Base-by-base conservation (phyloP, 2,329 filamentous ascomycete species). In the Alternaria ventricosa region DNA sequence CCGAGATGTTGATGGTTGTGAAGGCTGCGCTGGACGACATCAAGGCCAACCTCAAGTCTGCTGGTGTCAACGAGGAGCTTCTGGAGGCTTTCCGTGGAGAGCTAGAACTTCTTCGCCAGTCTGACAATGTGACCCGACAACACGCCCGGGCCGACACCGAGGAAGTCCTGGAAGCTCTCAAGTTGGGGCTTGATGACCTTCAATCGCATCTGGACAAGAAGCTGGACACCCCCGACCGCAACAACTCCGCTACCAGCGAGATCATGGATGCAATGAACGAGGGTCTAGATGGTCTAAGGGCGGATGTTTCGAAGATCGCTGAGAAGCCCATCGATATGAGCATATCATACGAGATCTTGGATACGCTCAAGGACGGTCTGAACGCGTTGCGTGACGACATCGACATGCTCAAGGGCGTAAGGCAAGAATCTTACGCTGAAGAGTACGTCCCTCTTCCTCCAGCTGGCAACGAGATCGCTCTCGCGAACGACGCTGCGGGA, bases 321-420 rank as follows among this genome's bases (percentile, higher is more conserved):
- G 90, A 95, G 75, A 96, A 93, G 81, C 92, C 94, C 6, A 84
- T 88, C 0, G 94, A 97, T 71, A 86, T 95, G 79, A 94, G 91
- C 1, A 90, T 93, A 61, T 95, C 92, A 63, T 92, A 97, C 68
- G 94, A 97, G 79, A 94, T 97, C 56, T 85, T 97, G 1, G 92
- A 97, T 63, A 93, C 92, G 0, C 85, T 98, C 60, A 96, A 92
- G 77, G 87, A 89, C n/a, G 94, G 94, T 0, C 84, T 98, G 9
- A 89, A 91, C 46, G 87, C 86, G 43, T 86, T 98, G 15, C 89
- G 90, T 57, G 86, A 87, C 2, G 94, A 97, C 53, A 92, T 97
- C 67, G 91, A 94, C 60, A 85, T 86, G 20, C 84, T 97, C 43
- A 91, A 92, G n/a, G 88, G 90, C 7, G 36, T 47, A 13, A 55